Evolutionary conservation across 179 eudicot genomes (phyloP).

Genomic region (Vitellaria paradoxa): DNA sequence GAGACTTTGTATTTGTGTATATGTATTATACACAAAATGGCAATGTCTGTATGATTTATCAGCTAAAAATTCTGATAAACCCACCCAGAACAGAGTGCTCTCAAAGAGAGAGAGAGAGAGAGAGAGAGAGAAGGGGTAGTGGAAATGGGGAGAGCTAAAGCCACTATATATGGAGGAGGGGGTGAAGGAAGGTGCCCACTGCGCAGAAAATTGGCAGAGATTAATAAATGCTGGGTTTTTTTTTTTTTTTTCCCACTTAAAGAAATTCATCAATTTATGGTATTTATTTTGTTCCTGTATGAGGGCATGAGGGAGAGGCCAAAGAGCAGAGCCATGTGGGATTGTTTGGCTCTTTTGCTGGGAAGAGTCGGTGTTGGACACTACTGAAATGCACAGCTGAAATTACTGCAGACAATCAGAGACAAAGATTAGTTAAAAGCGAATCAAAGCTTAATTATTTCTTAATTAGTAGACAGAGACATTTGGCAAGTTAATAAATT

Average conservation of each 20-base stretch:
- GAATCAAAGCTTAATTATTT: background rate
- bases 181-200: constrained; percentile 42
- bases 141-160: constrained; percentile 25
- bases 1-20: background rate
- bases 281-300: too few relatives aligned
- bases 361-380: constrained; percentile 43
- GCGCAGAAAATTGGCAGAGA: constrained; percentile 29
- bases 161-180: constrained; percentile 40
- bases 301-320: background rate
- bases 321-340: constrained; percentile 56
- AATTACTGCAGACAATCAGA: constrained; percentile 16
- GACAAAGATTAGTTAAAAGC: background rate
- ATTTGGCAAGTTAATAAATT: background rate
- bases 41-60: constrained; percentile 42
- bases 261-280: too few relatives aligned
- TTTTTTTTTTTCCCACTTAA: too few relatives aligned
- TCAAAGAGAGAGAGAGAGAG: background rate
- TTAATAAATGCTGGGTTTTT: constrained; percentile 28
- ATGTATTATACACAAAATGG: background rate
- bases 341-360: constrained; percentile 44
- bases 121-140: constrained; percentile 20
- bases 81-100: constrained; percentile 26
- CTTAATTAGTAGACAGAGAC: background rate
- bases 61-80: constrained; percentile 50
- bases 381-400: background rate